Conservation (phyloP, 2,329 filamentous ascomycete genomes). For the Penicillium sclerotigenum region DNA sequence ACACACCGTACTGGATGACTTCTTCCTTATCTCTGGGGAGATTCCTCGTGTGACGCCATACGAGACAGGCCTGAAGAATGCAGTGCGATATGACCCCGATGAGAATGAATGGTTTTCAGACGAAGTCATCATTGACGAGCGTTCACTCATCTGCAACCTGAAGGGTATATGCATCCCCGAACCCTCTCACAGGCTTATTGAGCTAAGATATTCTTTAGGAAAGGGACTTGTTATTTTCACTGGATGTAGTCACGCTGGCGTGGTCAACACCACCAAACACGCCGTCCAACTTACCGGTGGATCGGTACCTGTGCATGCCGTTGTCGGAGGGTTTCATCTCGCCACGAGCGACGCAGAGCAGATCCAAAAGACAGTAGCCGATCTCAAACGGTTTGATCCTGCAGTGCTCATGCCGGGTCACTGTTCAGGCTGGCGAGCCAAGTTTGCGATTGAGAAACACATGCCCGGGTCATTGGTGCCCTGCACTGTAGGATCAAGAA, state of each 20-base stretch:
- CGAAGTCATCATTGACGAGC: constrained; percentile 52
- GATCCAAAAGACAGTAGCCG: constrained; percentile 47
- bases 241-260: constrained; percentile 55
- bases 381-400: constrained; percentile 48
- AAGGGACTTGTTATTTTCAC: constrained; percentile 56
- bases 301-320: constrained; percentile 46
- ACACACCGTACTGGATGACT: constrained; percentile 50
- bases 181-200: not conserved
- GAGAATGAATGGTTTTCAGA: constrained; percentile 48
- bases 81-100: constrained; percentile 43
- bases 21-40: constrained; percentile 54
- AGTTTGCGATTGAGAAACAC: constrained; percentile 51
- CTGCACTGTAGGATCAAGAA: constrained; percentile 50
- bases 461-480: constrained; percentile 53
- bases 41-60: constrained; percentile 52
- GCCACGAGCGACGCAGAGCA: constrained; percentile 47
- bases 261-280: constrained; percentile 52
- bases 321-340: constrained; percentile 55
- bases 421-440: constrained; percentile 56
- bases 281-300: constrained; percentile 42
- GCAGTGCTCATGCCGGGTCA: constrained; percentile 54
- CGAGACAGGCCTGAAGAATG: constrained; percentile 48
- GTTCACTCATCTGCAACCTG: constrained; percentile 53
- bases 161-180: constrained; percentile 41
- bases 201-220: constrained; percentile 27